Evolutionary conservation across 2,329 filamentous ascomycete species (phyloP).

Genomic region (Saccharata proteae): DNA sequence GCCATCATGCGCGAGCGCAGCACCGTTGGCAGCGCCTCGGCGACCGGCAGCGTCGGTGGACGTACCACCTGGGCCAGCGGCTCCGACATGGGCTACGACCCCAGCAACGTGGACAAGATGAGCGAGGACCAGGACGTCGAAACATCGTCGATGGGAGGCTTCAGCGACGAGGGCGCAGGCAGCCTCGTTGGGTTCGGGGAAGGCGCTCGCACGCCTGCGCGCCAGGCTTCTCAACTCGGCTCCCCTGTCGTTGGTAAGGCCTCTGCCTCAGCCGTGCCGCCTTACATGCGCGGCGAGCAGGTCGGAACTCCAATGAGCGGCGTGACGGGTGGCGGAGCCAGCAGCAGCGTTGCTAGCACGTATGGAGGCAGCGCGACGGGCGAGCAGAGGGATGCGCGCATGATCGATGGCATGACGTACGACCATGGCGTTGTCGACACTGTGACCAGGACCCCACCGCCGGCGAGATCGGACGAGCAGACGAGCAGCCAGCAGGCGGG

Average conservation of each 20-base stretch:
- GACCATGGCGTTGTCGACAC: slow-evolving; percentile 30
- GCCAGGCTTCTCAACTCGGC: slow-evolving; percentile 52
- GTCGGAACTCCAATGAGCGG: slow-evolving; percentile 20
- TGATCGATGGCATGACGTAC: slow-evolving; percentile 35
- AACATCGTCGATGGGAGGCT: slow-evolving; percentile 56
- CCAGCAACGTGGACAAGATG: slow-evolving; percentile 45
- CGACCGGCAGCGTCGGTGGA: slow-evolving; percentile 65
- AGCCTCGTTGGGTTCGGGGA: slow-evolving; percentile 88
- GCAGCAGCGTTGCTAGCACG: slow-evolving; percentile 17
- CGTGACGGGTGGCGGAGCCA: slow-evolving; percentile 12
- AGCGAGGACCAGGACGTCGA: slow-evolving; percentile 53
- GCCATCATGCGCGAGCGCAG: slow-evolving; percentile 61
- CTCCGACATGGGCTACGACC: slow-evolving; percentile 45
- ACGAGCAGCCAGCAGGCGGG: slow-evolving; percentile 1
- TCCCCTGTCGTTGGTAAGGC: slow-evolving; percentile 55
- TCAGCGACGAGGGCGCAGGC: slow-evolving; percentile 78
- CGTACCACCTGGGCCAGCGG: slow-evolving; percentile 57
- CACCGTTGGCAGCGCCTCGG: slow-evolving; percentile 83
- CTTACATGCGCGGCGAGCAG: slow-evolving; percentile 3
- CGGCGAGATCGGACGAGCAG: slow-evolving; percentile 1
- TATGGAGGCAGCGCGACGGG: slow-evolving; percentile 22
- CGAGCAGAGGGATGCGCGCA: slow-evolving; percentile 28
- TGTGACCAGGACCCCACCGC: slow-evolving; percentile 21
- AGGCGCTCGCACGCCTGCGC: slow-evolving; percentile 52
- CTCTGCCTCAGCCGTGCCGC: slow-evolving; percentile 1